These are phyloP conservation scores for Entomortierella lignicola DNA, from an alignment of 192 early-diverging fungal genomes.

Conservation along the genomic window DNA sequence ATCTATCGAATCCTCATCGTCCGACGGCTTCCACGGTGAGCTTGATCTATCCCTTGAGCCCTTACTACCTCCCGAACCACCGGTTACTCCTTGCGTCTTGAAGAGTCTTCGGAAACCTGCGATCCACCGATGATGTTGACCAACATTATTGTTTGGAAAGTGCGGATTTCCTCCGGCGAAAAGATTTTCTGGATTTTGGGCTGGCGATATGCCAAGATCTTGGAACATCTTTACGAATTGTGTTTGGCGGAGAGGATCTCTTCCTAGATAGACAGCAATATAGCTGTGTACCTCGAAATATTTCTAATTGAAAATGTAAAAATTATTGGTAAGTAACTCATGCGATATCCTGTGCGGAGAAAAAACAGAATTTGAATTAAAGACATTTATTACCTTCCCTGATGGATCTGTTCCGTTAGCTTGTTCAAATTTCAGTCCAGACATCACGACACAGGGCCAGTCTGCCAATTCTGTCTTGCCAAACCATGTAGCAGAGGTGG, in stretches of 20 bases:
- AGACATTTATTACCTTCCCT: slow-evolving; percentile 22
- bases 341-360: too few species aligned
- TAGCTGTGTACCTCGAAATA: slow-evolving; percentile 41
- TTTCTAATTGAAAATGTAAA: slow-evolving; percentile 16
- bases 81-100: slow-evolving; percentile 14
- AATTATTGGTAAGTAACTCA: too few species aligned
- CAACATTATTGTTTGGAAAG: not conserved
- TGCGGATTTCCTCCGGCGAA: not conserved
- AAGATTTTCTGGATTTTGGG: slow-evolving; percentile 4
- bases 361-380: too few species aligned
- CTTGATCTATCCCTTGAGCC: not conserved
- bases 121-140: slow-evolving; percentile 36
- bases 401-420: slow-evolving; percentile 21
- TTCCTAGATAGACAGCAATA: slow-evolving; percentile 46
- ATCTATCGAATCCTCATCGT: slow-evolving; percentile 28
- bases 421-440: slow-evolving; percentile 50
- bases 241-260: slow-evolving; percentile 37
- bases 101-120: slow-evolving; percentile 48
- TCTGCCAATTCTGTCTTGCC: slow-evolving; percentile 40
- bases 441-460: slow-evolving; percentile 53
- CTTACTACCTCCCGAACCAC: not conserved
- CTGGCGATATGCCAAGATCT: slow-evolving; percentile 37
- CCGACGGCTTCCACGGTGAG: not conserved
- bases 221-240: slow-evolving; percentile 42
- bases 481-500: slow-evolving; percentile 46